phyloP scores from a whole-genome alignment of 140 eudicot species.

The Erigeron philadelphicus region DNA sequence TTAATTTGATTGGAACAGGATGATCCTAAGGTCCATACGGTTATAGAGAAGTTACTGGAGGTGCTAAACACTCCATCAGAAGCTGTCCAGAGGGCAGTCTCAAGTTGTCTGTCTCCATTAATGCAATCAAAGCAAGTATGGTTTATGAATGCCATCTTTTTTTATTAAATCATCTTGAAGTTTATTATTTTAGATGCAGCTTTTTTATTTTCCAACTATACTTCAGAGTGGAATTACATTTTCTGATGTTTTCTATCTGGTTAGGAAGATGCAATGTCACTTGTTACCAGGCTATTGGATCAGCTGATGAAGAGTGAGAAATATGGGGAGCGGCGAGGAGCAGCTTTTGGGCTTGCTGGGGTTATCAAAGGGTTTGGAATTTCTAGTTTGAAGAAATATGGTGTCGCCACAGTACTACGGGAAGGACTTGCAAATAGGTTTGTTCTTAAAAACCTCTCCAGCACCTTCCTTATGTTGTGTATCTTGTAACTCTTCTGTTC shows the following conservation, averaged over 20 bases:
- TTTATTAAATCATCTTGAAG: not conserved
- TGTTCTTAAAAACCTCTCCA: constrained; percentile 1
- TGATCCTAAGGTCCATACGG: constrained; percentile 92
- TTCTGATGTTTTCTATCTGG: constrained; percentile 6
- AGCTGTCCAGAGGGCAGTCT: constrained; percentile 98
- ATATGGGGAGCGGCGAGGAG: constrained; percentile 99
- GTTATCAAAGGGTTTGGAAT: constrained; percentile 84
- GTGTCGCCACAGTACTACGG: constrained; percentile 58
- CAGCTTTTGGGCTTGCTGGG: constrained; percentile 99
- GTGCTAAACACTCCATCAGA: constrained; percentile 97
- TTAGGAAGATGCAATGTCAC: constrained; percentile 82
- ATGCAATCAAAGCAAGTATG: constrained; percentile 90
- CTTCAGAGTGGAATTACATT: constrained; percentile 7
- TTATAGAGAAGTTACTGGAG: constrained; percentile 88
- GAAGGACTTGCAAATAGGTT: constrained; percentile 92
- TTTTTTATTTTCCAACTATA: not conserved
- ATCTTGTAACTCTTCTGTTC: no score
- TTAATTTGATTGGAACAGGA: constrained; percentile 40
- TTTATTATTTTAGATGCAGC: not conserved
- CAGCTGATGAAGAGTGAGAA: constrained; percentile 98
- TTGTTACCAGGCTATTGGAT: constrained; percentile 71
- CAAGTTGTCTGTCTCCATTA: constrained; percentile 85
- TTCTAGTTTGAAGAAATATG: constrained; percentile 75
- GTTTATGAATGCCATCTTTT: not conserved
- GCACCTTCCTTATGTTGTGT: no score